phyloP scores from a whole-genome alignment of 305 asterid genomes.

The Fraxinus ornus region DNA sequence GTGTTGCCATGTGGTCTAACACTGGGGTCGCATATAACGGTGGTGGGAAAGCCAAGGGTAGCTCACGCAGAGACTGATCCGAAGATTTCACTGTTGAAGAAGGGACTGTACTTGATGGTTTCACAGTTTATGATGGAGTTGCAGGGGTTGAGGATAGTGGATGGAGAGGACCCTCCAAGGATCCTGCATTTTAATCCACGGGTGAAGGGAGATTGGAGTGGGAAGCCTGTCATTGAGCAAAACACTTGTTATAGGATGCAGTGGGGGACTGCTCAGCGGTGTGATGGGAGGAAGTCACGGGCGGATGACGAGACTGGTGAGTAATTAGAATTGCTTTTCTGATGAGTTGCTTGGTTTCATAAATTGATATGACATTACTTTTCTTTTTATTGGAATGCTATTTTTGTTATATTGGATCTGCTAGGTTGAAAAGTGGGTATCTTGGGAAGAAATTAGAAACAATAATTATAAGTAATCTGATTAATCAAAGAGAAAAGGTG shows the following conservation, averaged over 20 bases:
- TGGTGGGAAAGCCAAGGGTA: slow-evolving; percentile 69
- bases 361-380: not conserved
- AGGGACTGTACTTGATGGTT: slow-evolving; percentile 84
- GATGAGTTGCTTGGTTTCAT: not conserved
- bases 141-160: slow-evolving; percentile 87
- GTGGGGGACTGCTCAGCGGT: slow-evolving; percentile 86
- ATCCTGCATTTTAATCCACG: slow-evolving; percentile 88
- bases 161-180: slow-evolving; percentile 95
- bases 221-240: slow-evolving; percentile 86
- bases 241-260: slow-evolving; percentile 95
- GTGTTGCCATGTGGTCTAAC: slow-evolving; percentile 92
- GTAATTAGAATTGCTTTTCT: slow-evolving; percentile 20
- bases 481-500: not conserved
- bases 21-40: slow-evolving; percentile 78
- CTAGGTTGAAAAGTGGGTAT: not conserved
- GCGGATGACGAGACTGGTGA: slow-evolving; percentile 90
- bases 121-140: slow-evolving; percentile 96
- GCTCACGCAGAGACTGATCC: slow-evolving; percentile 79
- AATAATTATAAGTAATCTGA: not conserved
- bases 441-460: not conserved
- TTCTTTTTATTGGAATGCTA: not conserved
- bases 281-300: slow-evolving; percentile 81
- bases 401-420: not conserved
- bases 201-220: slow-evolving; percentile 94
- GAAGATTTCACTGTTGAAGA: slow-evolving; percentile 71